These are phyloP conservation scores for Phytophthora niederhauseri DNA, from an alignment of 352 stramenopile species.

Conservation along the genomic window DNA sequence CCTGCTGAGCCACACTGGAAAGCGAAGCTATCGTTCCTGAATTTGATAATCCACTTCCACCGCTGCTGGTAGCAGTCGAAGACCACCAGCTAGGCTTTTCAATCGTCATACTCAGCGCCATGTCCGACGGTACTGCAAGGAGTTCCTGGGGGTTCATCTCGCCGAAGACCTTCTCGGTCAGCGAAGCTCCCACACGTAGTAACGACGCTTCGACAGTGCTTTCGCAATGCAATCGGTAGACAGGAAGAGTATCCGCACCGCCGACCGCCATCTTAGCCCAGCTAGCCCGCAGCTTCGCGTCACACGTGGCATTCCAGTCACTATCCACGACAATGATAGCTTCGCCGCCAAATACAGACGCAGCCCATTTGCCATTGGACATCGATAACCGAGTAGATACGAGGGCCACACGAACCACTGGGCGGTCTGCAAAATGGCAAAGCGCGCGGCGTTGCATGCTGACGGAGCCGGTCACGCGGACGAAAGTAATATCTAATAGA, in stretches of 20 bases:
- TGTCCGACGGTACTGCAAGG: conserved; percentile 60
- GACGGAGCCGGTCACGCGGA: conserved; percentile 62
- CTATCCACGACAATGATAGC: conserved; percentile 83
- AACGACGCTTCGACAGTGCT: conserved; percentile 80
- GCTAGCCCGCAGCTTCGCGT: conserved; percentile 80
- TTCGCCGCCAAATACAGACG: conserved; percentile 74
- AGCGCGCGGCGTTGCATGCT: conserved; percentile 64
- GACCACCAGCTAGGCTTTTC: conserved; percentile 81
- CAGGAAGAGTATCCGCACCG: conserved; percentile 52
- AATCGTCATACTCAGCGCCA: conserved; percentile 43
- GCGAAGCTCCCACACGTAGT: conserved; percentile 68
- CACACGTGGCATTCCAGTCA: conserved; percentile 81
- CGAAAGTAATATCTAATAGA: conserved; percentile 65
- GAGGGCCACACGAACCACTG: conserved; percentile 69
- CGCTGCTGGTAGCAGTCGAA: conserved; percentile 39
- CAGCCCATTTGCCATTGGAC: conserved; percentile 45
- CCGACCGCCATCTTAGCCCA: conserved; percentile 72
- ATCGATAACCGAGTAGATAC: conserved; percentile 66
- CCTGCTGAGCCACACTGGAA: conserved; percentile 35
- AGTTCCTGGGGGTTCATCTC: conserved; percentile 78
- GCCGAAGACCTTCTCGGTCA: conserved; percentile 82
- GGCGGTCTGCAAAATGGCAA: conserved; percentile 71
- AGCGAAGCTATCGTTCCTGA: conserved; percentile 38
- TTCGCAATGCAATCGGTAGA: conserved; percentile 85
- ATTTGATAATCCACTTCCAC: conserved; percentile 31